phyloP scores from a whole-genome alignment of 768 basidiomycete genomes.

The Neoboletus magnificus region DNA sequence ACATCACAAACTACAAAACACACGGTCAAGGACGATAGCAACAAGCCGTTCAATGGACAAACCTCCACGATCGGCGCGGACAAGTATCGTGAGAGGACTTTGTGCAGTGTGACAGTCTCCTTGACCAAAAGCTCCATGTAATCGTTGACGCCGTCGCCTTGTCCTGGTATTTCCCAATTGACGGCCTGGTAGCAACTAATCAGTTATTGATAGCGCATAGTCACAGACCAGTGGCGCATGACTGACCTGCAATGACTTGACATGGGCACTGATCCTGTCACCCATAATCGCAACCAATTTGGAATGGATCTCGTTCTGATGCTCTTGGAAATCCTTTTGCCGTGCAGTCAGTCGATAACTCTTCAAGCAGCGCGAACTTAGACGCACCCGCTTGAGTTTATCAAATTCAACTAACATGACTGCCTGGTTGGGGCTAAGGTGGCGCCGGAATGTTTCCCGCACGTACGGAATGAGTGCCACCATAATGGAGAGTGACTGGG shows the following conservation, averaged over 20 bases:
- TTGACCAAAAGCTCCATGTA: conserved; percentile 94
- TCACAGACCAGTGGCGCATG: conserved; percentile 8
- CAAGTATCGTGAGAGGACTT: conserved; percentile 90
- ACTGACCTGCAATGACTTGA: conserved; percentile 73
- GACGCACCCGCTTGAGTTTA: conserved; percentile 89
- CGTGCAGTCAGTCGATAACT: conserved; percentile 1
- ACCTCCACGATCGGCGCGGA: conserved; percentile 80
- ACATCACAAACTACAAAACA: conserved; percentile 76
- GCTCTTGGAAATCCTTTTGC: conserved; percentile 91
- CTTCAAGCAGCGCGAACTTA: conserved; percentile 1
- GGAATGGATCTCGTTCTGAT: conserved; percentile 97
- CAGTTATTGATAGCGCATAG: conserved; percentile 1
- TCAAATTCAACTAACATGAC: conserved; percentile 98
- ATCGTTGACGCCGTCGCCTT: conserved; percentile 65
- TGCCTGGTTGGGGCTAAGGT: conserved; percentile 90
- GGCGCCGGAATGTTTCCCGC: conserved; percentile 90
- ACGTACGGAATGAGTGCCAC: conserved; percentile 94
- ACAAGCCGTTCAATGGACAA: conserved; percentile 13
- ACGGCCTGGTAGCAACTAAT: conserved; percentile 48
- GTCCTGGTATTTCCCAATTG: conserved; percentile 68
- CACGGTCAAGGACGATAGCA: conserved; percentile 9
- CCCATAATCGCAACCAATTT: conserved; percentile 99
- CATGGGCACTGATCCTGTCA: conserved; percentile 84
- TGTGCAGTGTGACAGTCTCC: conserved; percentile 94
- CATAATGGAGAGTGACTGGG: conserved; percentile 92